These are phyloP conservation scores for Plantago coronopus DNA, from an alignment of 305 asterid genomes.

Conservation along the genomic window DNA sequence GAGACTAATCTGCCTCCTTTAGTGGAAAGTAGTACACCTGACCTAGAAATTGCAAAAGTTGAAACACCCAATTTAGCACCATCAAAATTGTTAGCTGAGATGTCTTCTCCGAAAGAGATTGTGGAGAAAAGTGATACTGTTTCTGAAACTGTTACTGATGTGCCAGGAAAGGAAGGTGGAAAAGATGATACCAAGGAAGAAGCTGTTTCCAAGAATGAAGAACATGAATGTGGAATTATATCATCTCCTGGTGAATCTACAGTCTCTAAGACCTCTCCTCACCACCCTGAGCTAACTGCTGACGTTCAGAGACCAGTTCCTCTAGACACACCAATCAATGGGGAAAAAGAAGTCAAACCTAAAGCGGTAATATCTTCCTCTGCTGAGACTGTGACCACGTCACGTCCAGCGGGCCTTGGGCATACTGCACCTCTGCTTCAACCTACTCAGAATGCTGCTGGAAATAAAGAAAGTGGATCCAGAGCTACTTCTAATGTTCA, in stretches of 20 bases:
- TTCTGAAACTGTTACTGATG: constrained; percentile 24
- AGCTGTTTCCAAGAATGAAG: constrained; percentile 25
- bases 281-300: constrained; percentile 20
- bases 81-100: constrained; percentile 26
- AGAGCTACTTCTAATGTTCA: constrained; percentile 24
- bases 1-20: constrained; percentile 24
- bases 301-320: constrained; percentile 32
- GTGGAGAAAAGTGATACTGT: constrained; percentile 27
- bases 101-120: constrained; percentile 30
- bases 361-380: constrained; percentile 39
- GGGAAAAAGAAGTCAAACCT: constrained; percentile 33
- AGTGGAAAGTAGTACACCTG: constrained; percentile 25
- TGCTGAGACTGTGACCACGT: constrained; percentile 28
- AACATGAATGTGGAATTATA: constrained; percentile 30
- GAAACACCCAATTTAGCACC: constrained; percentile 27
- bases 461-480: constrained; percentile 27
- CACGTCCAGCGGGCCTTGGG: constrained; percentile 33
- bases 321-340: constrained; percentile 20
- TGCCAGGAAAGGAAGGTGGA: constrained; percentile 31
- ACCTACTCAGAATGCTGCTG: constrained; percentile 27
- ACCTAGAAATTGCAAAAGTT: constrained; percentile 29
- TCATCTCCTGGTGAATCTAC: constrained; percentile 34
- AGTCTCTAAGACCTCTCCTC: constrained; percentile 24
- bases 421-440: constrained; percentile 22
- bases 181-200: constrained; percentile 33